Evolutionary conservation across 2,329 filamentous ascomycete species (phyloP), one percentile per base, ranked within the genome.

Genomic region (Teratosphaeria viscida): DNA sequence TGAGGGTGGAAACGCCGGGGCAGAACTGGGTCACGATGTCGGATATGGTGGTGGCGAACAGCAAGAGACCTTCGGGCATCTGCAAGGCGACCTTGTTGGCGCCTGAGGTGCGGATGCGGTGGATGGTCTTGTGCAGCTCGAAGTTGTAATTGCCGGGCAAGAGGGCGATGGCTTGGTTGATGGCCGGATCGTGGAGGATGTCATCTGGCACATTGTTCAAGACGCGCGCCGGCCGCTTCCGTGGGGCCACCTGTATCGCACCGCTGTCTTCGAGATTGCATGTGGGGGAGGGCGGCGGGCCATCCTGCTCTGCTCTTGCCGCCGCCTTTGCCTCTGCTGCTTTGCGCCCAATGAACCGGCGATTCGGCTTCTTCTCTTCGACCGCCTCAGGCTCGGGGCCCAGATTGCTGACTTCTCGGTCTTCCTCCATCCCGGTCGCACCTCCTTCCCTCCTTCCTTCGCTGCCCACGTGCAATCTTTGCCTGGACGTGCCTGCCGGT

Each of bases 61-160:
- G 80, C 32, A 99, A 83, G 1, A 99, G 82, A 1, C 94, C 94
- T 75, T 99, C 95, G 5, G 94, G 94, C 80, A 99, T 94, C 75
- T 99, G 94, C n/a, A 99, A 80, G 0, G 92, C 95, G 2, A 99
- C 86, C 65, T 86, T 88, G 71, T 86, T 92, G 1, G 92, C 86
- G 8, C 83, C 85, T 8, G 87, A 85, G 1, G 86, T 87, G 53
- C 90, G 87, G 73, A 99, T 92, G 55, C 92, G 86, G 75, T 97
- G 91, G 68, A 99, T 95, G 8, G 94, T 99, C 78, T 99, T 99
- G 72, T 90, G 94, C 59, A 99, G 91, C 77, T 99, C 94, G 73
- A 99, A 99, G 68, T 89, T 92, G 81, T 99, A 99, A 78, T 99
- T 99, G n/a, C 84, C 79, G 1, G 94, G 94, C 2, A 99, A 84